These are phyloP conservation scores for Nakaseomyces nivariensis DNA, from an alignment of 1,139 yeast genomes.

Conservation along the genomic window DNA sequence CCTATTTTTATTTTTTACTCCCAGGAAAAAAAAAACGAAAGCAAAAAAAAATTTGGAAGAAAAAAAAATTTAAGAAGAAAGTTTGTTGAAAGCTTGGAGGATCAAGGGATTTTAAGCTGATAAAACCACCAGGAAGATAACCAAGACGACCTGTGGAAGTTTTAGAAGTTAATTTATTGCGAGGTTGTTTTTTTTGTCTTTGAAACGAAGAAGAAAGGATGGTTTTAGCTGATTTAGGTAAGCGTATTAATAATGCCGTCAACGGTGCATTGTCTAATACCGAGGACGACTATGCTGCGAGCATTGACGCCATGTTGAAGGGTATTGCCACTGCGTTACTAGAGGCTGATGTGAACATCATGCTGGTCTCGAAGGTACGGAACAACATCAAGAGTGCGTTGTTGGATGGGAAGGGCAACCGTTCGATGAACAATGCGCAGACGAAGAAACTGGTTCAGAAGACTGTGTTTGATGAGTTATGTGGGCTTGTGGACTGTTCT, in stretches of 20 bases:
- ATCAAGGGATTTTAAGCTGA: too few relatives aligned
- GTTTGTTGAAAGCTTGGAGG: too few relatives aligned
- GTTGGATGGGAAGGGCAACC: slow-evolving; percentile 29
- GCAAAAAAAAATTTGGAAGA: too few relatives aligned
- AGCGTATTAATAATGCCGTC: slow-evolving; percentile 71
- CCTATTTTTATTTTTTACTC: too few relatives aligned
- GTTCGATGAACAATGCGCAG: slow-evolving; percentile 34
- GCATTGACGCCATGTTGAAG: slow-evolving; percentile 63
- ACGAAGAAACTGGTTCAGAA: slow-evolving; percentile 79
- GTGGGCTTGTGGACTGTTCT: slow-evolving; percentile 66
- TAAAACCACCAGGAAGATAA: too few relatives aligned
- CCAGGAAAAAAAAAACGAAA: too few relatives aligned
- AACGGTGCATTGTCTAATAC: slow-evolving; percentile 57
- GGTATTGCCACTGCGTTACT: slow-evolving; percentile 83
- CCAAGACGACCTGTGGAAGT: too few relatives aligned
- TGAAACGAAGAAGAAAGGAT: slow-evolving; percentile 30
- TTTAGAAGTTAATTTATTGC: neutral
- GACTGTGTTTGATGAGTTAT: slow-evolving; percentile 86
- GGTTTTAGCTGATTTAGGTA: slow-evolving; percentile 94
- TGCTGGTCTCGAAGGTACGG: slow-evolving; percentile 67
- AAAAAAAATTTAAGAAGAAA: too few relatives aligned
- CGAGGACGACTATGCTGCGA: slow-evolving; percentile 46
- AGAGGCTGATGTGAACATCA: slow-evolving; percentile 87
- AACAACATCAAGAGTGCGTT: slow-evolving; percentile 56
- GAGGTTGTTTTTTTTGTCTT: too few relatives aligned